Percentiles rank a stretch among this genome's conserved stretches.
phyloP scores from a whole-genome alignment of 192 early-diverging fungal species.

The Umbelopsis isabellina region DNA sequence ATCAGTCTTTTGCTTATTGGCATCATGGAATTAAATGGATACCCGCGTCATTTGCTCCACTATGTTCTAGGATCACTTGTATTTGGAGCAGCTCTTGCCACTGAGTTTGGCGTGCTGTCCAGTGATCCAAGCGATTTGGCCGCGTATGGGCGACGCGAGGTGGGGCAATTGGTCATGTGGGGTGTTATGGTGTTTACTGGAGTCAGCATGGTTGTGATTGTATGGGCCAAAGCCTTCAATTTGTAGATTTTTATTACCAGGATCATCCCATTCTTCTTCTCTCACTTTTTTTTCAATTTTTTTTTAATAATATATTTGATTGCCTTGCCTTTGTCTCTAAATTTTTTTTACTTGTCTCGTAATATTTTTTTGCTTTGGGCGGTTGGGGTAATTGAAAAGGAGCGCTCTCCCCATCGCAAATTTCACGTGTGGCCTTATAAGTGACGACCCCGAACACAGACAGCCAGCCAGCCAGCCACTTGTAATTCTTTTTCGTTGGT shows the following conservation, averaged over 20 bases:
- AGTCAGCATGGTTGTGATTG: constrained; percentile 14
- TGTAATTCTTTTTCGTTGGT: neutral
- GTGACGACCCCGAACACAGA: neutral
- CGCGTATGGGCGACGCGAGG: constrained; percentile 7
- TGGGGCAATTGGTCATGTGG: constrained; percentile 19
- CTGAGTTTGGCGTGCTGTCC: constrained; percentile 13
- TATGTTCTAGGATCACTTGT: constrained; percentile 3
- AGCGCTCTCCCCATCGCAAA: neutral
- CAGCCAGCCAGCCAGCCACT: neutral
- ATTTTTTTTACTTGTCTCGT: constrained; percentile 2
- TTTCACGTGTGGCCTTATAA: constrained; percentile 18
- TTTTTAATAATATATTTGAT: constrained; percentile 6
- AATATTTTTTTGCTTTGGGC: neutral
- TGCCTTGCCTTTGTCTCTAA: neutral
- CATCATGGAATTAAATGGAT: constrained; percentile 23
- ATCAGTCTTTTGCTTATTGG: constrained; percentile 21
- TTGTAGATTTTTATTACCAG: neutral
- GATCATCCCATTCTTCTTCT: neutral
- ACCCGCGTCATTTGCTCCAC: constrained; percentile 11
- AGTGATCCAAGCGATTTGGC: constrained; percentile 16
- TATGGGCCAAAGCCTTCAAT: constrained; percentile 20
- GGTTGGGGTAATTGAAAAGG: constrained; percentile 7
- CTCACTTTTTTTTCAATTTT: neutral
- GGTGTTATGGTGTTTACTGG: constrained; percentile 21
- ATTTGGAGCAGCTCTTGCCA: neutral